Evolutionary conservation across 2,329 filamentous ascomycete genomes (phyloP), one percentile per base, ranked within the genome.

Genomic region (Diplodia sapinea): DNA sequence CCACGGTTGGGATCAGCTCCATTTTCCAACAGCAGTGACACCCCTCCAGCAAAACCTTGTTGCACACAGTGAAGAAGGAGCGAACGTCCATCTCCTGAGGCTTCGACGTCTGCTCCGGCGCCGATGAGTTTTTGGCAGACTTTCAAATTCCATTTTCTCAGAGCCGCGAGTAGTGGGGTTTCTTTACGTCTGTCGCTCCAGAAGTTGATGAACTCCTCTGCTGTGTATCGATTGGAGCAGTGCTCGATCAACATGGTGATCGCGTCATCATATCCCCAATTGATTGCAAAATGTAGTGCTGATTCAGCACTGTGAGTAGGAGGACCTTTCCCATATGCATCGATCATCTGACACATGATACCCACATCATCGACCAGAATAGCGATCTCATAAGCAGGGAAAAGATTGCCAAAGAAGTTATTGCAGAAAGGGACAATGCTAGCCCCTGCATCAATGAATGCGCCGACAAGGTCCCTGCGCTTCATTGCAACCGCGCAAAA

Each of bases 111-210:
- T 36, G 52, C 52, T 17, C 51, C 51, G 2, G 26, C 51, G 26
- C 26, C 5, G 8, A 31, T 12, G 4, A 54, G 23, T 15, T 17
- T 54, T 8, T 26, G 6, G 6, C 4, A 29, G 13, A 0, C 7
- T 33, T 2, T 17, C 15, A 29, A 8, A 7, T 17, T 2, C 17
- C 13, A 13, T 2, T 5, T 8, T 1, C 1, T 4, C 17, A 54
- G 5, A 29, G 51, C 51, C 0, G 51, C 2, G 26, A 31, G 4
- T 9, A 54, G 15, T 9, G 51, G 26, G 5, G 51, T 54, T 5
- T 9, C 0, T 8, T 0, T 3, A 54, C n/a, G 6, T 2, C 1
- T 2, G 31, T 33, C 26, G 1, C 11, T 15, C 3, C 26, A 23
- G n/a, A 15, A 11, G 11, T 56, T 23, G 9, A 56, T n/a, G 31